Conservation (phyloP, 2,329 filamentous ascomycete species). For the Talaromyces sp. region DNA sequence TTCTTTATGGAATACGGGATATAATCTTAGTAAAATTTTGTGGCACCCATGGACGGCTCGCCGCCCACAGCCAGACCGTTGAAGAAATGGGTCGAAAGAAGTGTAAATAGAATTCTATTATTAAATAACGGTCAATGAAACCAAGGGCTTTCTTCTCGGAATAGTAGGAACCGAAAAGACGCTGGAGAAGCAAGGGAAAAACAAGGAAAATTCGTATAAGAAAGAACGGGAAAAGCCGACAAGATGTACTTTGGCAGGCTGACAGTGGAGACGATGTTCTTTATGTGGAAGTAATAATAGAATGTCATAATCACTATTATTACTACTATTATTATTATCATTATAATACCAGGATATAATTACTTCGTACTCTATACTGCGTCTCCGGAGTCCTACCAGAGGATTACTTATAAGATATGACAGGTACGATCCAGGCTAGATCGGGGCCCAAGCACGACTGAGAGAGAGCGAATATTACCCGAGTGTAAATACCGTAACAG, state of each 20-base stretch:
- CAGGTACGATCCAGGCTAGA: not conserved
- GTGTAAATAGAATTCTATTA: no score
- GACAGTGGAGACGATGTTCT: not conserved
- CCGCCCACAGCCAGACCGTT: no score
- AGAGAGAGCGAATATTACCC: not conserved
- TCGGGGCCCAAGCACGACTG: not conserved
- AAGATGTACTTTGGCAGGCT: not conserved
- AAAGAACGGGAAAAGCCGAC: conserved; percentile 7
- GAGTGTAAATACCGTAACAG: no score
- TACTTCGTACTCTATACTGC: no score
- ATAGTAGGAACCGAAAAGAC: not conserved
- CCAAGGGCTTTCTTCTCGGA: not conserved
- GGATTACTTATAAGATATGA: not conserved
- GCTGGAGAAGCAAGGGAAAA: not conserved
- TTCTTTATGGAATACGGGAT: not conserved
- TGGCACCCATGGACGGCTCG: no score
- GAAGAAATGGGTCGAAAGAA: no score
- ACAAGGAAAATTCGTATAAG: conserved; percentile 11
- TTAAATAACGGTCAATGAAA: not conserved
- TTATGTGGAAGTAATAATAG: not conserved
- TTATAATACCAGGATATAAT: not conserved
- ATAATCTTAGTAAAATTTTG: no score
- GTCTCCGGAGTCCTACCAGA: no score
- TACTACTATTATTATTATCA: no score
- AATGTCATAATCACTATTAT: no score